phyloP scores from a whole-genome alignment of 2,329 filamentous ascomycete genomes.

The Hypoxylon rubiginosum region DNA sequence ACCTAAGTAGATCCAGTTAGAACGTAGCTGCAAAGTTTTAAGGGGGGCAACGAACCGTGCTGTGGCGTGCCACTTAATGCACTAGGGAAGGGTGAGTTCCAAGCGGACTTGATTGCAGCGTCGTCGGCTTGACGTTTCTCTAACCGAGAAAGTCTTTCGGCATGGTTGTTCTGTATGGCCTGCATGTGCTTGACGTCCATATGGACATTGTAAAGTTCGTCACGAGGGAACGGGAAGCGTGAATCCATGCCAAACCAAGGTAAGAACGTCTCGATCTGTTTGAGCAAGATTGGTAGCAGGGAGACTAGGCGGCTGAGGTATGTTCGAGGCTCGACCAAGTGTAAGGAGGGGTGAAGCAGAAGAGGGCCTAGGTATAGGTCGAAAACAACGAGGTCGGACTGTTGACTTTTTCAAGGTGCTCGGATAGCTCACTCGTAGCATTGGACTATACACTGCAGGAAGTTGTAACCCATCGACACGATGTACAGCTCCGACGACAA shows the following conservation, averaged over 20 bases:
- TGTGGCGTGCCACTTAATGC: slow-evolving; percentile 86
- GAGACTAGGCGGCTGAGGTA: slow-evolving; percentile 10
- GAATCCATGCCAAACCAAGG: slow-evolving; percentile 70
- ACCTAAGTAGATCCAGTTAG: slow-evolving; percentile 64
- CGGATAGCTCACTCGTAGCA: slow-evolving; percentile 44
- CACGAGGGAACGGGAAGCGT: slow-evolving; percentile 70
- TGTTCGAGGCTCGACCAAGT: slow-evolving; percentile 5
- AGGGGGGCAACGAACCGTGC: slow-evolving; percentile 74
- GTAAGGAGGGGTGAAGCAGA: slow-evolving; percentile 4
- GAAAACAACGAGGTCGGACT: slow-evolving; percentile 26
- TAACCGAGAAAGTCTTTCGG: slow-evolving; percentile 71
- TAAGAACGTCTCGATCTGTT: slow-evolving; percentile 28
- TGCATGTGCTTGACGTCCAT: slow-evolving; percentile 79
- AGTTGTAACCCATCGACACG: slow-evolving; percentile 40
- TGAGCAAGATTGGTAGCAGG: slow-evolving; percentile 20
- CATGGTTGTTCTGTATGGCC: slow-evolving; percentile 71
- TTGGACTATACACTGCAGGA: slow-evolving; percentile 37
- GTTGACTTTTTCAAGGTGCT: slow-evolving; percentile 35
- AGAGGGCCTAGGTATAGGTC: slow-evolving; percentile 18
- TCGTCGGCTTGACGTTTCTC: slow-evolving; percentile 78
- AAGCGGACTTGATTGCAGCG: slow-evolving; percentile 83
- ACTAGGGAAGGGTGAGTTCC: slow-evolving; percentile 94
- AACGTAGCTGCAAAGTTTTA: slow-evolving; percentile 29
- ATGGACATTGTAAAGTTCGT: slow-evolving; percentile 77
- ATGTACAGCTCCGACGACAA: slow-evolving; percentile 22